Percentiles rank a stretch among this genome's conserved stretches.
phyloP scores from a whole-genome alignment of 2,329 filamentous ascomycete species.

The Alternaria sp. region DNA sequence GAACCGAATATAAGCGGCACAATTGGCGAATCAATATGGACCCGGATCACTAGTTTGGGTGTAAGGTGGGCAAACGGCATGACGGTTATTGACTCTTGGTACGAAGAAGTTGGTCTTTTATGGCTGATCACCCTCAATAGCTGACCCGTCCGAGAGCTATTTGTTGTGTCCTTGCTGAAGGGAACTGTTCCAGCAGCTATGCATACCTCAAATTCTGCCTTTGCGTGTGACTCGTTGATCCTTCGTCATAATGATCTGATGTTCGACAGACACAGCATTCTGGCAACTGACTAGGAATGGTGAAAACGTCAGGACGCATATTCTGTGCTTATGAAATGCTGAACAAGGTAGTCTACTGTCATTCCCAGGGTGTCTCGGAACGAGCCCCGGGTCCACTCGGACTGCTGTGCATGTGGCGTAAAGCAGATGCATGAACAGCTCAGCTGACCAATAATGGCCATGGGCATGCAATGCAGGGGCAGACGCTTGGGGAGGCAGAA shows the following conservation, averaged over 20 bases:
- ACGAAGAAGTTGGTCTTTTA: neutral
- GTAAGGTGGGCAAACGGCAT: neutral
- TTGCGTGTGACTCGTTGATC: neutral
- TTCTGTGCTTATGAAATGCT: neutral
- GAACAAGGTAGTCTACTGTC: neutral
- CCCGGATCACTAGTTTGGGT: neutral
- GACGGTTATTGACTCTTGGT: neutral
- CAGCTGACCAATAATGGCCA: neutral
- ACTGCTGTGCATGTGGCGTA: constrained; percentile 3
- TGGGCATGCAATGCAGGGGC: constrained; percentile 10
- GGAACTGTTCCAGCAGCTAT: neutral
- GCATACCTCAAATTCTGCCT: neutral
- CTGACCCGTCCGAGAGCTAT: neutral
- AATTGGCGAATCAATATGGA: neutral
- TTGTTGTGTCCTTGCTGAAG: neutral
- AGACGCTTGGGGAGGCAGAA: neutral
- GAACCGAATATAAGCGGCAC: neutral
- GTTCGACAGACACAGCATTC: neutral
- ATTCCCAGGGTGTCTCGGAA: neutral
- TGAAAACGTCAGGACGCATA: neutral
- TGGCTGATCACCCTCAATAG: neutral
- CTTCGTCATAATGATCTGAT: neutral
- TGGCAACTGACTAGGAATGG: neutral
- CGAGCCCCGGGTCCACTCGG: neutral
- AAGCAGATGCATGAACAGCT: neutral